Evolutionary conservation across 108 stramenopile species (phyloP).

Genomic region (Fragilariopsis cylindrus): DNA sequence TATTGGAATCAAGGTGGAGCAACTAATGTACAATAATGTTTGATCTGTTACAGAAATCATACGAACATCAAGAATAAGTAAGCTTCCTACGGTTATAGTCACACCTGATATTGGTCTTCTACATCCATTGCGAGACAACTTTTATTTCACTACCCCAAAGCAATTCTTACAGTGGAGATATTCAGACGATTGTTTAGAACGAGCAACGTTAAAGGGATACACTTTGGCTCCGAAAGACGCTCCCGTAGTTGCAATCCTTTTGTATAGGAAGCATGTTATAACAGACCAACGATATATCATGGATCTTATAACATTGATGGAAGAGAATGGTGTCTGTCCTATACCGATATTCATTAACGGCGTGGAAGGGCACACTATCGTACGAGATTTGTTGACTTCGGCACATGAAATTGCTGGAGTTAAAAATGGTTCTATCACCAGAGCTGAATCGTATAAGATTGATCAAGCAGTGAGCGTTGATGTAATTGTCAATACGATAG

Average conservation of each 20-base stretch:
- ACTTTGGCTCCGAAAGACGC: conserved; percentile 47
- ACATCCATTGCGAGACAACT: conserved; percentile 50
- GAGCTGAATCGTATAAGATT: conserved; percentile 49
- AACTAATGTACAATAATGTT: conserved; percentile 66
- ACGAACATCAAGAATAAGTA: conserved; percentile 23
- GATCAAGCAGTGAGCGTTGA: conserved; percentile 59
- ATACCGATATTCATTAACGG: conserved; percentile 90
- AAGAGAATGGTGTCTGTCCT: conserved; percentile 70
- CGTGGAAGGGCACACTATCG: conserved; percentile 89
- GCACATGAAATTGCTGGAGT: conserved; percentile 54
- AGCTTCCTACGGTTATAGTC: conserved; percentile 53
- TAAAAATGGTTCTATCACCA: conserved; percentile 24
- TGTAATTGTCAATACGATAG: conserved; percentile 83
- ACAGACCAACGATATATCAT: conserved; percentile 76
- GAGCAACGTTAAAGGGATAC: conserved; percentile 38
- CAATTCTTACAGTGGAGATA: conserved; percentile 71
- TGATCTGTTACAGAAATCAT: conserved; percentile 33
- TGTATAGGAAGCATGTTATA: conserved; percentile 88
- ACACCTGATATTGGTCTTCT: conserved; percentile 82
- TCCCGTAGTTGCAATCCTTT: conserved; percentile 72
- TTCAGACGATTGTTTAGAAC: conserved; percentile 31
- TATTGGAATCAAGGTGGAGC: conserved; percentile 87
- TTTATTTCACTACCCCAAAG: conserved; percentile 34
- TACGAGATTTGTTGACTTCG: conserved; percentile 81
- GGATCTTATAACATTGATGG: conserved; percentile 69